These are phyloP conservation scores for Suhomyces sp. DNA, from an alignment of 805 yeast genomes.

Conservation along the genomic window DNA sequence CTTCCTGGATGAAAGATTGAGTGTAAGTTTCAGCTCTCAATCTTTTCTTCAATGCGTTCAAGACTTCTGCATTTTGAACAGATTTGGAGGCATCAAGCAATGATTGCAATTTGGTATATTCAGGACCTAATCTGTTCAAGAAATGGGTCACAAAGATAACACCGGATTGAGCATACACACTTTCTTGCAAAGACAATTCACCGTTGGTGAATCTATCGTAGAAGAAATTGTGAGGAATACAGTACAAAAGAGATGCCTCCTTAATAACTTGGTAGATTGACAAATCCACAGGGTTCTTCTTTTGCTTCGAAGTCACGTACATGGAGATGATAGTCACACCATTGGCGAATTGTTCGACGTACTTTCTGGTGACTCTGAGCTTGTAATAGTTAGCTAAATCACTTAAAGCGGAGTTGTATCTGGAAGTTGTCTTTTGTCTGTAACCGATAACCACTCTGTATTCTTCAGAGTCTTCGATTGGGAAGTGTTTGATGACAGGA, in stretches of 20 bases:
- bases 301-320: slow-evolving; percentile 68
- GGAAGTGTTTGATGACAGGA: slow-evolving; percentile 86
- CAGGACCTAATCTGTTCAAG: slow-evolving; percentile 90
- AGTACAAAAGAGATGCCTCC: slow-evolving; percentile 89
- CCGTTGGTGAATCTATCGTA: slow-evolving; percentile 69
- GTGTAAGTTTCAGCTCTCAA: slow-evolving; percentile 92
- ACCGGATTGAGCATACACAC: slow-evolving; percentile 91
- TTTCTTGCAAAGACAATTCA: slow-evolving; percentile 87
- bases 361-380: slow-evolving; percentile 80
- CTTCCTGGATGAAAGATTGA: slow-evolving; percentile 75
- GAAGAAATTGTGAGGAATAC: slow-evolving; percentile 86
- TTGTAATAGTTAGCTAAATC: slow-evolving; percentile 88
- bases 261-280: slow-evolving; percentile 86
- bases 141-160: slow-evolving; percentile 91
- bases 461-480: slow-evolving; percentile 77
- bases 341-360: slow-evolving; percentile 90
- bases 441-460: slow-evolving; percentile 87
- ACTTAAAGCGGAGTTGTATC: slow-evolving; percentile 82
- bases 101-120: slow-evolving; percentile 66
- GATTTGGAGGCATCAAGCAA: slow-evolving; percentile 63
- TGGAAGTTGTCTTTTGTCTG: slow-evolving; percentile 78
- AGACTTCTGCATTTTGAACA: slow-evolving; percentile 69
- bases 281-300: slow-evolving; percentile 58
- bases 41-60: slow-evolving; percentile 79
- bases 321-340: slow-evolving; percentile 85